Base-by-base conservation (phyloP, 2,329 filamentous ascomycete species). In the Ilyonectria robusta region DNA sequence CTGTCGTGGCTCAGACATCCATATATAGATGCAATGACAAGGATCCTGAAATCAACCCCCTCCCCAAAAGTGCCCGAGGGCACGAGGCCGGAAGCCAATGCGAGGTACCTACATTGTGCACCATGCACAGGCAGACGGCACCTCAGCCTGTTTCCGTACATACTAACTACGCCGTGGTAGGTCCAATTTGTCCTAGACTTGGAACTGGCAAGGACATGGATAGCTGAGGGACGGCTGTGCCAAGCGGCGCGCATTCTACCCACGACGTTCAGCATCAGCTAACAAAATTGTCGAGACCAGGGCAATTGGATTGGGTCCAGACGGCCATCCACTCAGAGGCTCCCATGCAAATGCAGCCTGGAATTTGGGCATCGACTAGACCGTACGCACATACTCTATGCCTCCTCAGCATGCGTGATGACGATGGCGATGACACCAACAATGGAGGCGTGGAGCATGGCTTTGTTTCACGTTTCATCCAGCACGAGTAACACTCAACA, bases 401-500 rank as follows among this genome's bases (percentile, higher is more conserved):
- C 42, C 31, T 33, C n/a, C 42, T 46, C n/a, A 21, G 48, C 21
- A 33, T 31, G 15, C n/a, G n/a, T 51, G 26, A 70, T 53, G 47
- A 55, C 57, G 65, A 62, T 66, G 56, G 50, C 54, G 31, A 59
- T 23, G 62, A 58, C 59, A 65, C 67, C 47, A 61, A 57, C 63
- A 40, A 68, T 65, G 70, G 62, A 60, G 59, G 55, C 58, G 19
- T 40, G 21, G 35, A 7, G 65, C 59, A 58, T 63, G 63, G 56
- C 54, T 67, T 53, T 69, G 73, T 73, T 75, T 75, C 73, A 69
- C 50, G 69, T 75, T 72, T 68, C 69, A 69, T 69, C 71, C 67
- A 68, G 61, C 68, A 40, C 29, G 13, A 23, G 33, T n/a, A 13
- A 56, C 33, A 48, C 48, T 40, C 42, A 6, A 48, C 44, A 51